phyloP scores from a whole-genome alignment of 108 stramenopile genomes.

The Skeletonema potamos region DNA sequence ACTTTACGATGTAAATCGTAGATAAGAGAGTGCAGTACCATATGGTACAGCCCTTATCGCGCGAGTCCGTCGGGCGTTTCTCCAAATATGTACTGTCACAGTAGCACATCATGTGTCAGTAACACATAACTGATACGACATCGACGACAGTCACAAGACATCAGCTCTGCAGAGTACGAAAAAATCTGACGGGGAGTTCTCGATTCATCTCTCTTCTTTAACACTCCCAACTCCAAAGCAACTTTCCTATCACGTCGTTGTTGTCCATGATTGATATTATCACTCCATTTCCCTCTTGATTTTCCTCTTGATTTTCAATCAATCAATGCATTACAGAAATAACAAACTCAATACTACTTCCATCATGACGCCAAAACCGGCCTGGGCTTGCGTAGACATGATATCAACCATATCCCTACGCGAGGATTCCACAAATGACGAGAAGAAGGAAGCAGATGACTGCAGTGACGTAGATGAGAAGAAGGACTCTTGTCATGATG shows the following conservation, averaged over 20 bases:
- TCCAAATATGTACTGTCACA: too few species aligned
- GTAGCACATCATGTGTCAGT: too few species aligned
- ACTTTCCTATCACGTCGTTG: neutral
- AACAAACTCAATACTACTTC: neutral
- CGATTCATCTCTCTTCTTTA: neutral
- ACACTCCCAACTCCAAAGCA: neutral
- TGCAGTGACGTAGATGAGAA: neutral
- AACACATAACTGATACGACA: too few species aligned
- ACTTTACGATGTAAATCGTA: too few species aligned
- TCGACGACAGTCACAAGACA: neutral
- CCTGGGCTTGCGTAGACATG: neutral
- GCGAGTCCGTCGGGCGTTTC: too few species aligned
- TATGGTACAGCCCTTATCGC: too few species aligned
- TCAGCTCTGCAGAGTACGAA: neutral
- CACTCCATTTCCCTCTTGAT: neutral
- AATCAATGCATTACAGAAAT: neutral
- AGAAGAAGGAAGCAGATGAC: neutral
- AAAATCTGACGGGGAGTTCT: neutral
- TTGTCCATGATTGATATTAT: neutral
- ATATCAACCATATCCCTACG: neutral
- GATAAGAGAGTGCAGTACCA: too few species aligned
- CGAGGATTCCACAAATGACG: neutral
- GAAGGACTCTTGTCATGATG: neutral
- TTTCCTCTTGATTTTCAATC: neutral
- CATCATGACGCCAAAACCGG: neutral